These are phyloP conservation scores for Penicillium sp. DNA, from an alignment of 2,329 filamentous ascomycete species.

Conservation along the genomic window DNA sequence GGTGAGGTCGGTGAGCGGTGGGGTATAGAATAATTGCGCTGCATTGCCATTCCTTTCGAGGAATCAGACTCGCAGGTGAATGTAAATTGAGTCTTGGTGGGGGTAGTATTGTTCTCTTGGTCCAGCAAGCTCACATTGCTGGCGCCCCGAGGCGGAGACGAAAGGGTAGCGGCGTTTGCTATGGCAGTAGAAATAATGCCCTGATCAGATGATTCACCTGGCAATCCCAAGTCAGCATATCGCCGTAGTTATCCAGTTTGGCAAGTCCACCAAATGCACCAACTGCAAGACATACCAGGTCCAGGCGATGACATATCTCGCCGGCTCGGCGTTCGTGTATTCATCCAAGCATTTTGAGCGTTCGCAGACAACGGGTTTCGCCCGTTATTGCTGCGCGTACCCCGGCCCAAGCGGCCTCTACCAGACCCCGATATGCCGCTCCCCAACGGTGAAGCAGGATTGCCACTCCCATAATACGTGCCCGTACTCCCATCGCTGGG, in stretches of 20 bases:
- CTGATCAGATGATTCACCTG: conserved; percentile 52
- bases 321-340: conserved; percentile 50
- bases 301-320: conserved; percentile 47
- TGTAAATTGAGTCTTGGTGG: conserved; percentile 85
- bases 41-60: conserved; percentile 74
- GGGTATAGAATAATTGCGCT: conserved; percentile 49
- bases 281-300: conserved; percentile 32
- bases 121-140: conserved; percentile 78
- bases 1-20: conserved; percentile 35
- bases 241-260: neutral
- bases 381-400: conserved; percentile 50
- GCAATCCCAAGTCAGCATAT: conserved; percentile 10
- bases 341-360: conserved; percentile 55
- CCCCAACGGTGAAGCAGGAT: conserved; percentile 54
- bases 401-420: conserved; percentile 76
- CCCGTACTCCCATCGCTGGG: conserved; percentile 49
- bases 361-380: conserved; percentile 63
- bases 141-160: conserved; percentile 61
- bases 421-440: conserved; percentile 81
- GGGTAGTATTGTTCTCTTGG: conserved; percentile 62
- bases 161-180: conserved; percentile 75
- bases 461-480: conserved; percentile 58
- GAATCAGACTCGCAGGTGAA: conserved; percentile 94
- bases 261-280: conserved; percentile 5
- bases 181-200: conserved; percentile 93